phyloP scores from a whole-genome alignment of 805 yeast genomes.

The Candida xyloterini region DNA sequence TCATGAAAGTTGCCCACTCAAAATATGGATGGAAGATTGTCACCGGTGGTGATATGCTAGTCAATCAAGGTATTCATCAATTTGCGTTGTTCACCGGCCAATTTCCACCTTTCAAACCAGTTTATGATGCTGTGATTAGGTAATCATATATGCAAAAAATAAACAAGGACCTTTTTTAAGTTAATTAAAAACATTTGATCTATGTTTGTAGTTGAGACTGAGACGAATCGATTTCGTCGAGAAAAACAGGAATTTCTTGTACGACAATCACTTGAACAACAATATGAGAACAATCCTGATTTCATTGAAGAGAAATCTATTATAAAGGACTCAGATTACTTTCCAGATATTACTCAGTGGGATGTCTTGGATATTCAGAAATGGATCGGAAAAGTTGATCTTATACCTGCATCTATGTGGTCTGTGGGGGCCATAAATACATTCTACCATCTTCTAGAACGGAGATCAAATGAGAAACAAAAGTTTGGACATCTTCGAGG shows the following conservation, averaged over 20 bases:
- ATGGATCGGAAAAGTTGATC: constrained; percentile 14
- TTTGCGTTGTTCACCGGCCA: constrained; percentile 73
- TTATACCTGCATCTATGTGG: constrained; percentile 29
- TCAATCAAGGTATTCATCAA: constrained; percentile 90
- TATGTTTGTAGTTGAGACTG: constrained; percentile 9
- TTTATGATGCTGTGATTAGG: constrained; percentile 55
- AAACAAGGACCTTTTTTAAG: constrained; percentile 1
- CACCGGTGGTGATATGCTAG: constrained; percentile 89
- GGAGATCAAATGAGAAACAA: constrained; percentile 14
- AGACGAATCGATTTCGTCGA: constrained; percentile 2
- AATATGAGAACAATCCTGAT: not conserved
- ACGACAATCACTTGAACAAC: constrained; percentile 9
- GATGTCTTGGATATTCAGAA: constrained; percentile 26
- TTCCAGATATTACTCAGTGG: constrained; percentile 21
- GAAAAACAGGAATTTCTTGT: constrained; percentile 1
- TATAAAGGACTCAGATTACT: constrained; percentile 10
- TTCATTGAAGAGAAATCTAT: not conserved
- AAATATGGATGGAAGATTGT: constrained; percentile 73
- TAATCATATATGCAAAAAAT: constrained; percentile 1
- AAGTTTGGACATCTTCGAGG: constrained; percentile 6
- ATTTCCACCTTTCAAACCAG: constrained; percentile 58
- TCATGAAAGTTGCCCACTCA: constrained; percentile 72
- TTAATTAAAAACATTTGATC: constrained; percentile 1
- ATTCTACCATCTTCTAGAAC: constrained; percentile 18
- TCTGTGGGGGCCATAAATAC: constrained; percentile 21